Evolutionary conservation across 345 rosid species (phyloP).

Genomic region (Boechera retrofracta): DNA sequence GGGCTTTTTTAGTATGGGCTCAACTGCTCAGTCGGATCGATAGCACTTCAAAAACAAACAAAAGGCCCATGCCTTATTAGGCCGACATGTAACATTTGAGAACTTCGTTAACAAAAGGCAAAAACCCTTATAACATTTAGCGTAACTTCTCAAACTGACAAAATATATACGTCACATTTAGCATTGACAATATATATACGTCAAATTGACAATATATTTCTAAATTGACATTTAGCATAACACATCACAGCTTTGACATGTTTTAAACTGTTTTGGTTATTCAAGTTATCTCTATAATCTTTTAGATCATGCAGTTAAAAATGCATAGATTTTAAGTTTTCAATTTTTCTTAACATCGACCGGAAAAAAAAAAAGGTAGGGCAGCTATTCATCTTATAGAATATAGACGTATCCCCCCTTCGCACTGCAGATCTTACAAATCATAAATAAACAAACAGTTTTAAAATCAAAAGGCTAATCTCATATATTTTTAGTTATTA

Average conservation of each 20-base stretch:
- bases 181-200: too few species aligned
- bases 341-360: background rate
- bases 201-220: too few species aligned
- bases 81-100: background rate
- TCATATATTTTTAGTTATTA: slow-evolving; percentile 11
- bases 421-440: background rate
- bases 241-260: background rate
- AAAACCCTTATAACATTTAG: background rate
- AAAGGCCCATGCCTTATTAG: background rate
- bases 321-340: background rate
- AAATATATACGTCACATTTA: too few species aligned
- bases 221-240: too few species aligned
- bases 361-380: background rate
- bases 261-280: background rate
- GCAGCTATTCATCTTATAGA: background rate
- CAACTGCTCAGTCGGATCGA: background rate
- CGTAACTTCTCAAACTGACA: background rate
- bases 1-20: slow-evolving; percentile 16
- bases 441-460: background rate
- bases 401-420: background rate
- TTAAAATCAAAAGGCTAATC: background rate
- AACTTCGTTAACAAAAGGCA: too few species aligned
- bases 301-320: background rate
- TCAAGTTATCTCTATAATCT: background rate
- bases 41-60: background rate